Percentiles rank a stretch among this genome's conserved stretches.
phyloP scores from a whole-genome alignment of 495 filamentous ascomycete genomes.

The Pyrenula massariospora region DNA sequence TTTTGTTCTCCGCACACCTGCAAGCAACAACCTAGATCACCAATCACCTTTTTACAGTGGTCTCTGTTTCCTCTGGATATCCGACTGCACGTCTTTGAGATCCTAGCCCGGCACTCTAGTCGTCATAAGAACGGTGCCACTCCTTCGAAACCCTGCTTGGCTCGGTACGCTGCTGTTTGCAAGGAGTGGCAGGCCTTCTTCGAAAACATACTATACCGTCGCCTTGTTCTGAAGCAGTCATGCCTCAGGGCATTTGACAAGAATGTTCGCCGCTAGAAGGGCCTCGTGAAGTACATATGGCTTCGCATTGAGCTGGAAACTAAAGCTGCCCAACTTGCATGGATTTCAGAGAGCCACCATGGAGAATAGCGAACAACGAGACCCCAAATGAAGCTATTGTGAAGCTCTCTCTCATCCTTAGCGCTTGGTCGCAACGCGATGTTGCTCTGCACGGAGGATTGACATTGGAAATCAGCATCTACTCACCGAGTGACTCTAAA shows the following conservation, averaged over 20 bases:
- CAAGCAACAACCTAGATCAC: neutral
- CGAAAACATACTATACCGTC: slow-evolving; percentile 25
- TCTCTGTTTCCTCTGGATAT: slow-evolving; percentile 9
- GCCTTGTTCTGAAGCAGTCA: slow-evolving; percentile 22
- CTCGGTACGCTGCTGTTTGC: slow-evolving; percentile 23
- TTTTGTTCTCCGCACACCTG: neutral
- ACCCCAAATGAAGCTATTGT: slow-evolving; percentile 20
- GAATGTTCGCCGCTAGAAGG: slow-evolving; percentile 21
- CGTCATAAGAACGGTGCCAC: slow-evolving; percentile 1
- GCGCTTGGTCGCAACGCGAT: slow-evolving; percentile 12
- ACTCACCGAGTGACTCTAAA: slow-evolving; percentile 23
- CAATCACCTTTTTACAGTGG: slow-evolving; percentile 2
- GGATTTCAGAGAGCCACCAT: slow-evolving; percentile 6
- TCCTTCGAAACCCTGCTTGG: slow-evolving; percentile 5
- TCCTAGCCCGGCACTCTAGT: slow-evolving; percentile 13
- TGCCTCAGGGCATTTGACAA: slow-evolving; percentile 18
- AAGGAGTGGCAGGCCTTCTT: slow-evolving; percentile 24
- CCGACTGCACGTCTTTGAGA: slow-evolving; percentile 7
- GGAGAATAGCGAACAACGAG: slow-evolving; percentile 8
- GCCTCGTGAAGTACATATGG: slow-evolving; percentile 24
- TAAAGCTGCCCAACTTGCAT: slow-evolving; percentile 20
- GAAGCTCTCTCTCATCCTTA: slow-evolving; percentile 22
- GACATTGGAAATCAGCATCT: slow-evolving; percentile 26
- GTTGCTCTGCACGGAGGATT: slow-evolving; percentile 17
- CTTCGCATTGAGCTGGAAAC: slow-evolving; percentile 23